Base-by-base conservation (phyloP, 176 grass and related monocot species). In the Triticum timopheevii region DNA sequence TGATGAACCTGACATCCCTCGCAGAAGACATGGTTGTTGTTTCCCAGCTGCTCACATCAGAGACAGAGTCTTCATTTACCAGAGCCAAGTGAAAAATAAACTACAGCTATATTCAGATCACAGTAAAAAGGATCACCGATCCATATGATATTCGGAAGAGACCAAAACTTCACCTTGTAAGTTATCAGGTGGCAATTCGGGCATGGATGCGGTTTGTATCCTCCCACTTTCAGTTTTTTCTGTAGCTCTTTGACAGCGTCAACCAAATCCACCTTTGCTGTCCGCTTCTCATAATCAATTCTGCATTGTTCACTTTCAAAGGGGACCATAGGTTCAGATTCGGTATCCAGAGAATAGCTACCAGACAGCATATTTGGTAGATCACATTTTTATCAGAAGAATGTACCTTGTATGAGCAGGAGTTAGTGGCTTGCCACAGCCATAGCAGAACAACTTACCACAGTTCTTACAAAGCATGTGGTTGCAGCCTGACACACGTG, bases 1-100 rank as follows among this genome's bases (percentile, higher is more conserved):
- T 86, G 86, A 87, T 89, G 92, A 28, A 23, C 74, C 76, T 84
- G 92, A 76, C 89, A 94, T 54, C 83, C 80, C 62, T 65, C 86
- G 52, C 83, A 91, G 54, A 89, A 89, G 11, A 94, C 77, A 39
- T 91, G 92, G 82, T 94, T 84, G 69, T 94, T 91, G 61, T 94
- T 94, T 73, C 86, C 87, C 3, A 89, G 22, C 92, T 94, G 92
- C n/a, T 87, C 84, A 76, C 30, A 64, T 47, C 38, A 73, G 28
- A 71, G 40, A 85, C 58, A 24, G 31, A 10, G 13, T 19, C 20
- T 39, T 84, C 38, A 47, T 27, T 84, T 49, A 82, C 23, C 22
- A 77, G 4, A 77, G 78, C 71, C 28, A 17, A 42, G 52, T 22
- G 4, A 44, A 28, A 61, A 44, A 40, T 17, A 40, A 73, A 42